Evolutionary conservation across 345 rosid species (phyloP).

Genomic region (Citrus hindsii): DNA sequence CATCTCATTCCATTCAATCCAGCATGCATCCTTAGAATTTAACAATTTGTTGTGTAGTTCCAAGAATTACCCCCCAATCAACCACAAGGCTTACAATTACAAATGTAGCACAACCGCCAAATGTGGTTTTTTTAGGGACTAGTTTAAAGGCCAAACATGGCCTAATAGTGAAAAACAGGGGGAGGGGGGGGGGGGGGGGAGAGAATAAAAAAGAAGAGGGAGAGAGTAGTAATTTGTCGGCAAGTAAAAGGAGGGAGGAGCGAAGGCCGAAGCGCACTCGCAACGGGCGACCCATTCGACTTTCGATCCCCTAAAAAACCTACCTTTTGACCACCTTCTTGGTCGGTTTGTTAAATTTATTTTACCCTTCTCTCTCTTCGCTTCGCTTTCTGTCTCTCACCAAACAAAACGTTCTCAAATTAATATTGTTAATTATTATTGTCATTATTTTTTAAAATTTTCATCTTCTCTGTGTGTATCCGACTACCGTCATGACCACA

Average conservation of each 20-base stretch:
- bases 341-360: constrained; percentile 19
- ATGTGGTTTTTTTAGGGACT: too few relatives aligned
- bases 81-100: too few relatives aligned
- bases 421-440: background rate
- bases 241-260: constrained; percentile 5
- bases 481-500: constrained; percentile 42
- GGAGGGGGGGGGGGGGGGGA: too few relatives aligned
- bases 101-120: too few relatives aligned
- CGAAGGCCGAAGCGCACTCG: constrained; percentile 18
- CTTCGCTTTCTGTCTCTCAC: background rate
- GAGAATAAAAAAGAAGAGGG: background rate
- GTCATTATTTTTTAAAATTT: background rate
- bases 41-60: too few relatives aligned
- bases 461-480: constrained; percentile 15
- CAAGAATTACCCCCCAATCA: too few relatives aligned
- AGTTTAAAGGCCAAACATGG: too few relatives aligned
- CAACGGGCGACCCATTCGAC: constrained; percentile 28
- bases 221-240: background rate
- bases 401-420: background rate
- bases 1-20: too few relatives aligned
- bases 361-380: constrained; percentile 10
- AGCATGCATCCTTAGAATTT: too few relatives aligned
- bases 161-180: too few relatives aligned
- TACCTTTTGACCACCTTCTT: constrained; percentile 44
- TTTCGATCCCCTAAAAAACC: constrained; percentile 52